Evolutionary conservation across 2,329 filamentous ascomycete species (phyloP), one percentile per base, ranked within the genome.

Genomic region (Aspergillus vadensis): DNA sequence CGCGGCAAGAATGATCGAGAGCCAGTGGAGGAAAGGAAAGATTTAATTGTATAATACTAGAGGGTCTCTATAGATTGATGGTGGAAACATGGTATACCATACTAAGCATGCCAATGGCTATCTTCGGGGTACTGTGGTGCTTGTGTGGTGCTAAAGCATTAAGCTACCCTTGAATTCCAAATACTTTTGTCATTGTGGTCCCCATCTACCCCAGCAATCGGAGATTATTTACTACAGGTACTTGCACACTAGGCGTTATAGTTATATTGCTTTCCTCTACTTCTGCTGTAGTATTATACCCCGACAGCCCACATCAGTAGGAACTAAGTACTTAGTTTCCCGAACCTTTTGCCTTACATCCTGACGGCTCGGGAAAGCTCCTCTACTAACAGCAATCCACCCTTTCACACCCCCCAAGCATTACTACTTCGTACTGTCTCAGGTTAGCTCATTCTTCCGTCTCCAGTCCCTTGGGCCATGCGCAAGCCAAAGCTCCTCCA

Each of bases 401-500:
- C 27, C 27, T 30, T 30, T 30, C 27, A 36, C 32, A 12, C 32
- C 32, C 32, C 5, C 32, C 9, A 12, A 30, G 10, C 27, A 30
- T 12, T 36, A 36, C 32, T 36, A 36, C 32, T 36, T 36, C 32
- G 32, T 36, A 36, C 32, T 12, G 32, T 36, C 32, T 36, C 32
- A 15, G 15, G 4, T 36, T 36, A 36, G 47, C 27, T n/a, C n/a
- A 32, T 9, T 30, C 25, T 9, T 15, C 9, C n/a, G 23, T 30
- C 25, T 30, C 63, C 61, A 57, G 59, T 19, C 49, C 47, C 23
- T 32, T 56, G 63, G 63, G 58, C 58, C 58, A 58, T 60, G 62
- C 61, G 63, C 61, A 63, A 58, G 58, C 57, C 59, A 58, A 53
- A 32, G 43, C 51, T 62, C 49, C 36, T 57, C 49, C 57, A 25